These are phyloP conservation scores for Puccinia horiana DNA, from an alignment of 1,284 basidiomycete genomes.

Conservation along the genomic window DNA sequence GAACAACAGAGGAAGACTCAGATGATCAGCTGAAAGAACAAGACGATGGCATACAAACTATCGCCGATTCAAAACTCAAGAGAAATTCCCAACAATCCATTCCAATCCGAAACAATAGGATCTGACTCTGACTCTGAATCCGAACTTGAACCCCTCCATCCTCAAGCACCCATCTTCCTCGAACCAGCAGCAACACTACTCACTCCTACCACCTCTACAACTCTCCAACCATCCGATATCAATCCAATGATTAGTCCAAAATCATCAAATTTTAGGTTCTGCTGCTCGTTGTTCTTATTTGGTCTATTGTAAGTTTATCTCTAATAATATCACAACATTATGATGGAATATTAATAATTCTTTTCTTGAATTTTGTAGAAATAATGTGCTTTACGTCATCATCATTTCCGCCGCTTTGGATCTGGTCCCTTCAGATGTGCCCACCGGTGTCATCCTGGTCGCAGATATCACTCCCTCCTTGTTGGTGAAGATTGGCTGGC, in stretches of 20 bases:
- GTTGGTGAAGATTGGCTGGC: conserved; percentile 85
- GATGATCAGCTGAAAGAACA: background rate
- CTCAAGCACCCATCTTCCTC: background rate
- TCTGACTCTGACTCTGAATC: background rate
- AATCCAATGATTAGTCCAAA: background rate
- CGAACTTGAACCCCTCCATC: background rate
- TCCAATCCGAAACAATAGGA: background rate
- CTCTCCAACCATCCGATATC: background rate
- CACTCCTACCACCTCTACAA: background rate
- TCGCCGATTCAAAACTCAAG: background rate
- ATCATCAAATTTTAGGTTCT: background rate
- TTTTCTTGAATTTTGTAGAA: conserved; percentile 17
- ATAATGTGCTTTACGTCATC: conserved; percentile 71
- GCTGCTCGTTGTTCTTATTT: conserved; percentile 6
- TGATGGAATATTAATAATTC: background rate
- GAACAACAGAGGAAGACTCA: background rate
- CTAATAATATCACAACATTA: background rate
- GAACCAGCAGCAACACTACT: background rate
- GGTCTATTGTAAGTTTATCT: conserved; percentile 29
- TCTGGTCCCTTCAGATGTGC: conserved; percentile 82
- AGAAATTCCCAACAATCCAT: background rate
- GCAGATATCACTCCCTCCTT: conserved; percentile 60
- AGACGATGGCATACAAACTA: conserved; percentile 3
- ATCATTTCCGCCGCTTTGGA: conserved; percentile 94
- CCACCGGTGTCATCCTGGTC: conserved; percentile 63